Evolutionary conservation across 768 basidiomycete species (phyloP), one percentile per base, ranked within the genome.

Genomic region (Crassisporium funariophilum): DNA sequence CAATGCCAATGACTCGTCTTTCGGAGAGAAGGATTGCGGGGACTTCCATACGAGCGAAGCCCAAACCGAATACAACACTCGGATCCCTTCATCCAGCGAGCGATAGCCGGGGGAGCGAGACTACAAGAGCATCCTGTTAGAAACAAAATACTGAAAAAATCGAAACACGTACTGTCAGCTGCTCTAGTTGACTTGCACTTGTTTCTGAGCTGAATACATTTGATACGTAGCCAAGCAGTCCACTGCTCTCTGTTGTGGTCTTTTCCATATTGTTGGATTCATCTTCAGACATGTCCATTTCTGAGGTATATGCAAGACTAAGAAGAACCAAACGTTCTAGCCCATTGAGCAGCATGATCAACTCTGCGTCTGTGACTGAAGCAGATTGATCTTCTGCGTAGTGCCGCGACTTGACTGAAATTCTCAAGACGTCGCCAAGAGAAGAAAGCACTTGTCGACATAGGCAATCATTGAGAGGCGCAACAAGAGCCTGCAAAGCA

Each of bases 151-250:
- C 15, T 13, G 20, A 34, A 10, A 39, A 31, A 21, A 46, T 45
- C 31, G 43, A 29, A 41, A 29, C 6, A 69, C 81, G 60, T 55
- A 85, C 88, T 46, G 74, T 76, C 7, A 83, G 58, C 50, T 78
- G 79, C 27, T 86, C 86, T 11, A 82, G 82, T 12, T 66, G 59
- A 29, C 65, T 56, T 44, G 74, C 66, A 7, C 68, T 57, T 25
- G 70, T 76, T n/a, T 93, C 90, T 0, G 83, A 82, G 33, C 87
- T 81, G 59, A 99, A 95, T 2, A 98, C 95, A 45, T 83, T 90
- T 2, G 93, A 94, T 41, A 99, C 86, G 57, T 92, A 89, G 7
- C 94, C 92, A 0, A 98, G 73, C 9, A 98, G 67, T 1, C 94
- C 86, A 59, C 71, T 17, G 63, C 55, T 55, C 81, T 89, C 54